phyloP scores from a whole-genome alignment of 1,284 basidiomycete species.

The Erythrobasidium hasegawianum region DNA sequence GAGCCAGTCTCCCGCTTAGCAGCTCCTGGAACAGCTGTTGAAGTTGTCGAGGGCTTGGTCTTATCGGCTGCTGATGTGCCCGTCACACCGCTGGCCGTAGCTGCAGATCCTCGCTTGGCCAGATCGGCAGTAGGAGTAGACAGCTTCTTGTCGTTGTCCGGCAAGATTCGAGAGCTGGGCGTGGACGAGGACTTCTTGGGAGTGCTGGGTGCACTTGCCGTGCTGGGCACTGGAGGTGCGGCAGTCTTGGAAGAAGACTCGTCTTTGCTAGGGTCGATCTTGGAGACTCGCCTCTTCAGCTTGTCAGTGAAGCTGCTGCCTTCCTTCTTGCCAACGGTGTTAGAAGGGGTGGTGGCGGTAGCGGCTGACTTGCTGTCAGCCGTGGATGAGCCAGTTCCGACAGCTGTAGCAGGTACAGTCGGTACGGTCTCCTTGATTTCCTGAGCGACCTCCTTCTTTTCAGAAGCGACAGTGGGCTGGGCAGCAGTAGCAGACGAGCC shows the following conservation, averaged over 20 bases:
- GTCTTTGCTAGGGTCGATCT: neutral
- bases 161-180: no score
- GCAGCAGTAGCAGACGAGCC: neutral
- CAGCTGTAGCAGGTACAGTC: neutral
- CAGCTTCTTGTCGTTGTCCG: no score
- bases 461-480: constrained; percentile 4
- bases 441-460: constrained; percentile 3
- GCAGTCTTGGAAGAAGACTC: constrained; percentile 13
- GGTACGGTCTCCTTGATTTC: neutral
- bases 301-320: neutral
- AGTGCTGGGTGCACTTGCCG: constrained; percentile 9
- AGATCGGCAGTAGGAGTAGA: no score
- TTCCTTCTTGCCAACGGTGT: neutral
- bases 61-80: neutral
- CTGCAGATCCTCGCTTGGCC: neutral
- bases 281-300: neutral
- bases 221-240: neutral
- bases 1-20: neutral
- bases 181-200: constrained; percentile 29
- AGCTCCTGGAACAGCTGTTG: neutral
- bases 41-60: neutral
- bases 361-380: neutral
- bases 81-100: neutral
- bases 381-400: neutral
- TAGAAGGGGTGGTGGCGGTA: neutral